Evolutionary conservation across 2,329 filamentous ascomycete genomes (phyloP).

Genomic region (Cladosporium sp.): DNA sequence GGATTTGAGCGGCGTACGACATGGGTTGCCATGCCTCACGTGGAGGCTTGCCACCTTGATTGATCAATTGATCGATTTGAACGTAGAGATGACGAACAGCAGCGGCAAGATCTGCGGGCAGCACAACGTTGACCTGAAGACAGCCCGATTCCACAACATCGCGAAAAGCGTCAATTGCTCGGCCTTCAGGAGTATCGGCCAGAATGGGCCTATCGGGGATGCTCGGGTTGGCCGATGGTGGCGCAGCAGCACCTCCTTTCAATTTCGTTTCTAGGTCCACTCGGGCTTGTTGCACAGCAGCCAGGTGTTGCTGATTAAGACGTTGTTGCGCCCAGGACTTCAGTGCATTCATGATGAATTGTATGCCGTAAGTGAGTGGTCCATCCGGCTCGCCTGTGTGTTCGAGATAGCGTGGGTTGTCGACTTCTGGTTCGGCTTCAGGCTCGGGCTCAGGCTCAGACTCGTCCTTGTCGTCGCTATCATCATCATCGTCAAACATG

Average conservation of each 20-base stretch:
- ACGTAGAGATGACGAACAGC: slow-evolving; percentile 35
- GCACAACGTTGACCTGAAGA: slow-evolving; percentile 31
- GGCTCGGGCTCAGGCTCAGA: background rate
- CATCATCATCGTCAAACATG: slow-evolving; percentile 24
- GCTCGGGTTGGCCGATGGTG: no score
- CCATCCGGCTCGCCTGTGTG: slow-evolving; percentile 27
- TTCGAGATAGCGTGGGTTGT: slow-evolving; percentile 18
- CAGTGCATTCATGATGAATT: slow-evolving; percentile 38
- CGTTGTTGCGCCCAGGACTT: slow-evolving; percentile 37
- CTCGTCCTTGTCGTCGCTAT: slow-evolving; percentile 20
- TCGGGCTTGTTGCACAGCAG: slow-evolving; percentile 23
- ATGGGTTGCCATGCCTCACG: slow-evolving; percentile 31
- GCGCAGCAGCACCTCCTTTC: background rate
- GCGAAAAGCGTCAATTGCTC: slow-evolving; percentile 34
- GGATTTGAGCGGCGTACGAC: slow-evolving; percentile 36
- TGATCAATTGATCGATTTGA: slow-evolving; percentile 38
- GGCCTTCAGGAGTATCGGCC: slow-evolving; percentile 32
- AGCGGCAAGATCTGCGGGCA: slow-evolving; percentile 26
- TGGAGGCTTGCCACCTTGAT: slow-evolving; percentile 28
- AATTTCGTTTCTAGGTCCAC: background rate
- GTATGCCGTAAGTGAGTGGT: slow-evolving; percentile 33
- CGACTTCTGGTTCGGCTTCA: slow-evolving; percentile 2
- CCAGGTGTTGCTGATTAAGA: slow-evolving; percentile 24
- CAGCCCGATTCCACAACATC: slow-evolving; percentile 34
- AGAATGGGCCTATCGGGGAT: slow-evolving; percentile 6